These are phyloP conservation scores for Starmera pachycereana DNA, from an alignment of 805 yeast species.

Conservation along the genomic window DNA sequence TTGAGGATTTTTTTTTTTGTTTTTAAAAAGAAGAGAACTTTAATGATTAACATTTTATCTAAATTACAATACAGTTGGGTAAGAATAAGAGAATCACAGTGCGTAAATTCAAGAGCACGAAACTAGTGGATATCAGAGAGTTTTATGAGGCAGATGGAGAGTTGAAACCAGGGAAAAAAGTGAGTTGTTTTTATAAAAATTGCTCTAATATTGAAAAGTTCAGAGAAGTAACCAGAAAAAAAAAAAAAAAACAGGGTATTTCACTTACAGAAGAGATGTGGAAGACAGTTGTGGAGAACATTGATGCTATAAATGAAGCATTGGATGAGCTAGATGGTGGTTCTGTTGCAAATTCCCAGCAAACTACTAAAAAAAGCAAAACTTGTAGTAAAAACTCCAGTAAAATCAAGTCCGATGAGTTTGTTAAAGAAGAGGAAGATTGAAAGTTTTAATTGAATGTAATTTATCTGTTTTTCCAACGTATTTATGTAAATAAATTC, in stretches of 20 bases:
- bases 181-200: constrained; percentile 16
- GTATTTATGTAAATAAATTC: no score
- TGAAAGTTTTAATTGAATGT: no score
- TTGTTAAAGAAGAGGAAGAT: no score
- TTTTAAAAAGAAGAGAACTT: no score
- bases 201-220: no score
- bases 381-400: no score
- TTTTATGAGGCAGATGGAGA: constrained; percentile 58
- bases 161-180: constrained; percentile 74
- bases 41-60: no score
- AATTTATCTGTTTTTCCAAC: no score
- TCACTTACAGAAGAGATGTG: constrained; percentile 49
- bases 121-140: constrained; percentile 77
- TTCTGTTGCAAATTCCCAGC: no score
- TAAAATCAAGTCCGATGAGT: no score
- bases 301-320: constrained; percentile 41
- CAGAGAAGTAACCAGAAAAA: not conserved
- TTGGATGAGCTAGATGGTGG: constrained; percentile 22
- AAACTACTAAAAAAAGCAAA: no score
- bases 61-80: constrained; percentile 29
- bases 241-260: constrained; percentile 32
- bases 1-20: no score
- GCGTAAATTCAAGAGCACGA: constrained; percentile 54
- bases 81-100: constrained; percentile 64
- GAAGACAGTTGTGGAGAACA: constrained; percentile 34